These are phyloP conservation scores for Boechera divaricarpa DNA, from an alignment of 345 rosid species.

Conservation along the genomic window DNA sequence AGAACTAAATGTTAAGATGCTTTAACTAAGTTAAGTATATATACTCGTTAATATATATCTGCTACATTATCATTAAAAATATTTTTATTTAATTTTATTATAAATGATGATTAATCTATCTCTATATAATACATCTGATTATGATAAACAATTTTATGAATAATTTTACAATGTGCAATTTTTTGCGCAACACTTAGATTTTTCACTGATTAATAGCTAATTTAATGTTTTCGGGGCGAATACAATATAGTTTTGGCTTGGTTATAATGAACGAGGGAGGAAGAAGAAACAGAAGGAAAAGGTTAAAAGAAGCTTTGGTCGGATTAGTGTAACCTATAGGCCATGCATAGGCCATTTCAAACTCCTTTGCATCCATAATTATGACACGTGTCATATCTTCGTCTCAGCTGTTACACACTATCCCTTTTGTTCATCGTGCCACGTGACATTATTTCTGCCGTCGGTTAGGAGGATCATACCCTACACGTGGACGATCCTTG, in stretches of 20 bases:
- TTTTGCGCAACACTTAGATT: too few relatives aligned
- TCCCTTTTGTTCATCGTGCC: constrained; percentile 34
- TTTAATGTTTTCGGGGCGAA: background rate
- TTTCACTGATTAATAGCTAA: background rate
- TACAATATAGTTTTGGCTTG: constrained; percentile 2
- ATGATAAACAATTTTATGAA: too few relatives aligned
- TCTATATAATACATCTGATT: too few relatives aligned
- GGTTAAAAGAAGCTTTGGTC: constrained; percentile 42
- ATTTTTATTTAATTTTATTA: too few relatives aligned
- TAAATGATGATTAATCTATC: too few relatives aligned
- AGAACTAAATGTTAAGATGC: background rate
- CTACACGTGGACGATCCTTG: constrained; percentile 28
- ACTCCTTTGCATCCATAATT: constrained; percentile 43
- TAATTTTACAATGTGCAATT: too few relatives aligned
- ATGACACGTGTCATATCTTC: constrained; percentile 50
- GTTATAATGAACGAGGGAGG: constrained; percentile 15
- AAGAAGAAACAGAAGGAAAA: constrained; percentile 35
- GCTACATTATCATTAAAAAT: too few relatives aligned
- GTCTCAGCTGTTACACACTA: constrained; percentile 45
- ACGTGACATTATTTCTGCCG: constrained; percentile 35
- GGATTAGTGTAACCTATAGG: constrained; percentile 54
- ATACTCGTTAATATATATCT: background rate
- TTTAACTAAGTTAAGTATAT: background rate
- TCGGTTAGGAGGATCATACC: constrained; percentile 34
- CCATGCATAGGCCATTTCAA: constrained; percentile 72